Conservation (phyloP, 164 flowering plant genomes). For the Kingdonia uniflora region DNA sequence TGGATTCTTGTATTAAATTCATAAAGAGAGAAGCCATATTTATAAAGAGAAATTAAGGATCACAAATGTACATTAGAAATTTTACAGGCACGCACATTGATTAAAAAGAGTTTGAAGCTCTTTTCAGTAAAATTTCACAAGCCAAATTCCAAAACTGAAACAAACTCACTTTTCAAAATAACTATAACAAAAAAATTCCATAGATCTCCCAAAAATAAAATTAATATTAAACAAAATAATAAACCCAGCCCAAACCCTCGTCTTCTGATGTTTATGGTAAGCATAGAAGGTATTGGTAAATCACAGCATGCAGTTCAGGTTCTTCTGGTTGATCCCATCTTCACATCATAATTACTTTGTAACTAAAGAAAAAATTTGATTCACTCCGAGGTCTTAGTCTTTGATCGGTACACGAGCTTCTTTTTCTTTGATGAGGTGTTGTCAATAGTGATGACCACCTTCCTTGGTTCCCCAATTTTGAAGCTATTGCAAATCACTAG, state of each 20-base stretch:
- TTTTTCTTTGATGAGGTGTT: constrained; percentile 84
- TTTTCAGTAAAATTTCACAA: constrained; percentile 1
- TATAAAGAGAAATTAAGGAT: not conserved
- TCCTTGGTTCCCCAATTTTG: constrained; percentile 67
- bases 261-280: not conserved
- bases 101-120: not conserved
- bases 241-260: too few relatives aligned
- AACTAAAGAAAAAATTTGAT: constrained; percentile 4
- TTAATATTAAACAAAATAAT: not conserved
- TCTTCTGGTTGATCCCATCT: not conserved
- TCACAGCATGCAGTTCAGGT: not conserved
- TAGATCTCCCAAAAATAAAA: constrained; percentile 2
- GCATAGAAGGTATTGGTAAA: not conserved
- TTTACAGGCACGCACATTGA: constrained; percentile 7
- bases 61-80: not conserved
- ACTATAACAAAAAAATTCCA: constrained; percentile 5
- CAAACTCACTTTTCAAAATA: not conserved
- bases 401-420: constrained; percentile 77
- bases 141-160: constrained; percentile 5
- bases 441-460: constrained; percentile 63
- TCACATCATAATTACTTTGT: not conserved
- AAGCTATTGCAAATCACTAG: constrained; percentile 44
- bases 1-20: too few relatives aligned
- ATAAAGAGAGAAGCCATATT: too few relatives aligned
- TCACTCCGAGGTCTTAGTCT: constrained; percentile 41